Evolutionary conservation across 805 yeast species (phyloP).

Genomic region (Cyberlindnera samutprakarnensis): DNA sequence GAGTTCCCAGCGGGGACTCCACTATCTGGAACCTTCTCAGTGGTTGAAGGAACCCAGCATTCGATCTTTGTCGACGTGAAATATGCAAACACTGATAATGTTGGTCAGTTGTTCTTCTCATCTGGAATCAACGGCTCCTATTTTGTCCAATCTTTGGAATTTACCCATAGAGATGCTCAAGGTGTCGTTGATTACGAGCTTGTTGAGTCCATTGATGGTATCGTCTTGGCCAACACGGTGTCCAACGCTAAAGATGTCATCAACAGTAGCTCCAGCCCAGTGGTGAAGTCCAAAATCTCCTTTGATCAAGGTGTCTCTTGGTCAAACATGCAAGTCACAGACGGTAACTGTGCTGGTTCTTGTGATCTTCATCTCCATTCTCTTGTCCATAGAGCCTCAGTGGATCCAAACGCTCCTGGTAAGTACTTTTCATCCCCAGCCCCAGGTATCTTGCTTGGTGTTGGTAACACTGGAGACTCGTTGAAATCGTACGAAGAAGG

Average conservation of each 20-base stretch:
- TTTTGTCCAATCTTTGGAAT: conserved; percentile 37
- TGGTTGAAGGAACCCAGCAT: conserved; percentile 30
- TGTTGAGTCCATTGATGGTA: conserved; percentile 50
- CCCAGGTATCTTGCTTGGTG: conserved; percentile 38
- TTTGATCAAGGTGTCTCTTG: conserved; percentile 32
- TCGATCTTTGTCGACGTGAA: conserved; percentile 34
- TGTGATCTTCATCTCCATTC: conserved; percentile 30
- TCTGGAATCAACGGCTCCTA: conserved; percentile 45
- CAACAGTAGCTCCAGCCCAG: conserved; percentile 4
- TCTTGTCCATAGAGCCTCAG: conserved; percentile 22
- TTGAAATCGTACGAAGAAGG: conserved; percentile 21
- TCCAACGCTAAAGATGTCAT: conserved; percentile 14
- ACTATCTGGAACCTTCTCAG: conserved; percentile 20
- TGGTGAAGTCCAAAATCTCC: conserved; percentile 26
- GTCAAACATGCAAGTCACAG: conserved; percentile 22
- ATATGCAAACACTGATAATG: conserved; percentile 9
- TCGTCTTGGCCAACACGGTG: conserved; percentile 42
- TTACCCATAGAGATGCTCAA: conserved; percentile 27
- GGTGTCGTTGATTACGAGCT: conserved; percentile 30
- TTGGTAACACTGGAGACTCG: conserved; percentile 30
- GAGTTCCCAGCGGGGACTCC: conserved; percentile 23
- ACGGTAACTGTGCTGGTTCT: conserved; percentile 16
- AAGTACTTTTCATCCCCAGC: conserved; percentile 31
- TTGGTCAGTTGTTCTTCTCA: conserved; percentile 26
- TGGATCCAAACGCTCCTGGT: conserved; percentile 18